Percentiles rank a stretch among this genome's conserved stretches.
phyloP scores from a whole-genome alignment of 371 early-diverging fungal species.

The Fennellomyces sp. region DNA sequence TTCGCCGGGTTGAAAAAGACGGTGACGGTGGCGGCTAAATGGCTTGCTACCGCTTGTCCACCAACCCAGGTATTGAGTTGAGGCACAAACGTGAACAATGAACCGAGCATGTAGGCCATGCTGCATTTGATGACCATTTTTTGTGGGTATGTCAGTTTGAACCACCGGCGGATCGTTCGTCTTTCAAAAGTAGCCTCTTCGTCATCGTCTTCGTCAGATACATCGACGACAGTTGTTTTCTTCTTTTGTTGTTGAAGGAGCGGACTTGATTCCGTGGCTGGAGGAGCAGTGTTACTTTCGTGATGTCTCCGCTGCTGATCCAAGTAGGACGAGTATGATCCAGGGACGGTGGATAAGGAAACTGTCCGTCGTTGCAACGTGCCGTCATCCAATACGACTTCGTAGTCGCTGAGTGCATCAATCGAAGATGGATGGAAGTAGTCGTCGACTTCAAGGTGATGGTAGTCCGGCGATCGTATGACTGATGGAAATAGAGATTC shows the following conservation, averaged over 20 bases:
- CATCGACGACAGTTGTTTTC: neutral
- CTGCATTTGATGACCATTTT: constrained; percentile 9
- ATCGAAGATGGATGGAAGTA: constrained; percentile 1
- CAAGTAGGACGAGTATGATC: constrained; percentile 6
- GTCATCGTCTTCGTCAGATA: constrained; percentile 9
- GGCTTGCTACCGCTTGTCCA: constrained; percentile 30
- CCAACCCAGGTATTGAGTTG: constrained; percentile 42
- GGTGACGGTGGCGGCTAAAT: constrained; percentile 62
- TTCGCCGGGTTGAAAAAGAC: constrained; percentile 72
- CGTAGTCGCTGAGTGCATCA: constrained; percentile 14
- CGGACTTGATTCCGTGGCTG: neutral
- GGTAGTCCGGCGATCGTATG: neutral
- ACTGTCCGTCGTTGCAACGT: constrained; percentile 25
- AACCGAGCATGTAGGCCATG: constrained; percentile 31
- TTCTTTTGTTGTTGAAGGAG: neutral
- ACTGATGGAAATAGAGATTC: no score
- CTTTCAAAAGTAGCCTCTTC: no score
- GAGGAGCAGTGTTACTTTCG: neutral
- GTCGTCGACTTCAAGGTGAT: neutral
- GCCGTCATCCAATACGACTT: constrained; percentile 32
- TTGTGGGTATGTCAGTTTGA: constrained; percentile 2
- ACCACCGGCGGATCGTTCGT: no score
- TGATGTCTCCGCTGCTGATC: neutral
- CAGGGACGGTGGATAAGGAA: constrained; percentile 22
- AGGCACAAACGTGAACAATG: constrained; percentile 62